Base-by-base conservation (phyloP, 352 stramenopile genomes). In the Pythium pyrilobum region DNA sequence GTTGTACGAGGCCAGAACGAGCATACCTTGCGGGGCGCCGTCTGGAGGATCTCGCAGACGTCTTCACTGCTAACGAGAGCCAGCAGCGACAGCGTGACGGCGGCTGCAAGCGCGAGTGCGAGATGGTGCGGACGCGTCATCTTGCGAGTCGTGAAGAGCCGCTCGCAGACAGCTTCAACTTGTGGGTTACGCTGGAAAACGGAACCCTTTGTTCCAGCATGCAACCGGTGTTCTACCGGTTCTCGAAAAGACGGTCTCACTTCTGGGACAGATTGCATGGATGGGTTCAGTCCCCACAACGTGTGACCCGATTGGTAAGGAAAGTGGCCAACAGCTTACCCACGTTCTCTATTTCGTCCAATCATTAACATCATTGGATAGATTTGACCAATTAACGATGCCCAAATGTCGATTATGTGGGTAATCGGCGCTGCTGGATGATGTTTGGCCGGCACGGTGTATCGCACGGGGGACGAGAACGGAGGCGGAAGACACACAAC, bases 41-140 rank as follows among this genome's bases (percentile, higher is more conserved):
- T 49, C 25, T 66, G 51, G 8, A 44, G 58, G 24, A 56, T 58
- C 41, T 66, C 51, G 20, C 58, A 66, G 7, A 57, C 38, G 5
- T 39, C 24, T 9, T 57, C 58, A 15, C 47, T 31, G n/a, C 15
- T 24, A 6, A 23, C 49, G 28, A 18, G 3, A 6, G 21, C 29
- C 11, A 39, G 9, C 13, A 57, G 33, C 13, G 43, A 11, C 9
- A 40, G 18, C 38, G 32, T 21, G 9, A 47, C 15, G 34, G 28
- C 23, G 59, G 41, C 23, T 23, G 55, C 11, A 42, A 37, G 50
- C 53, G 33, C 36, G 4, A 53, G 24, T 57, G 42, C 18, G 15
- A 29, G 28, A 1, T 12, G 25, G 1, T 36, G 36, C 3, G 5
- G 21, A 8, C 1, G 20, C 2, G 4, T 6, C 23, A 42, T 44